Base-by-base conservation (phyloP, 345 rosid species). In the Camelina laxa region DNA sequence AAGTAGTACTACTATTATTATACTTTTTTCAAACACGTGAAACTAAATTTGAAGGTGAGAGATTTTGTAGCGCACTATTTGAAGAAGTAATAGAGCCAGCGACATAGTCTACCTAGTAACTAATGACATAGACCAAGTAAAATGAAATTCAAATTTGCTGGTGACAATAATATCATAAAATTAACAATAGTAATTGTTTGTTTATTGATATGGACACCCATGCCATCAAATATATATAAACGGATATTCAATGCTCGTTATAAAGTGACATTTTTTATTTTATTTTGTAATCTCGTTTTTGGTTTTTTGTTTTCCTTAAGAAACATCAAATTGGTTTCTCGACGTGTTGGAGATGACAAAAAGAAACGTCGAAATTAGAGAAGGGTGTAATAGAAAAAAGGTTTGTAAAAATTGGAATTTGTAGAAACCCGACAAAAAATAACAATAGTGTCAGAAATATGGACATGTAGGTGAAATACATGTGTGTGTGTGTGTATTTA, bases 341-440 rank as follows among this genome's bases (percentile, higher is more conserved):
- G 66, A 69, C 65, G 70, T 55, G 60, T 76, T 69, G 75, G 80
- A 76, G 58, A 56, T 63, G 36, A 70, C 80, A 47, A 76, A 70
- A 76, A 63, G 80, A 76, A 70, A 76, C 75, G 71, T 76, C 55
- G 80, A 76, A 17, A 76, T 9, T 76, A 76, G 80, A 19, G 72
- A 63, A 73, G 71, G 71, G 5, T 57, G 2, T 61, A 6, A 13
- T 41, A 10, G 10, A 15, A 24, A 30, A 38, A 4, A 36, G 16
- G 60, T 5, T 67, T 20, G 63, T 60, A 63, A 61, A 36, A 36
- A 12, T 22, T 61, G 69, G 54, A 68, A 15, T n/a, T 30, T 15
- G 55, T 27, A 21, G 30, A 35, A 36, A 55, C 14, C 75, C 80
- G 75, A 76, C 71, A 70, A 76, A 69, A 70, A 35, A 71, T 64